Evolutionary conservation across 352 stramenopile species (phyloP).

Genomic region (Pythium rhizo-oryzae): DNA sequence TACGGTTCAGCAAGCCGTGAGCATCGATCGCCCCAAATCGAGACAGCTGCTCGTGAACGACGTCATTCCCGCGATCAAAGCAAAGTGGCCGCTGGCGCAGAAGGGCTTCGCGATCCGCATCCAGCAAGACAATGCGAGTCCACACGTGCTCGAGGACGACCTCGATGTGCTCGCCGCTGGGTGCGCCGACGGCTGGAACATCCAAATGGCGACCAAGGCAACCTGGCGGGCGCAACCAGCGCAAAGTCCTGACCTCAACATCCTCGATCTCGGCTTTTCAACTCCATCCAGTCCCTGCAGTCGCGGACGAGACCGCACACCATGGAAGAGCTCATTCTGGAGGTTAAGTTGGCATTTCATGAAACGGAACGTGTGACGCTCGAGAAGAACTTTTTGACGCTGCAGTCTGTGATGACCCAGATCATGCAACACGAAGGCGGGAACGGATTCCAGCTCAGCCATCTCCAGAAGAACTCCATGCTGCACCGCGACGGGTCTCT

Average conservation of each 20-base stretch:
- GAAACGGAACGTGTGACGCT: constrained; percentile 2
- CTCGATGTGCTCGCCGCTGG: not conserved
- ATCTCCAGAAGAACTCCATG: constrained; percentile 11
- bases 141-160: constrained; percentile 13
- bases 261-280: constrained; percentile 32
- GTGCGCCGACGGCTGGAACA: too few species aligned
- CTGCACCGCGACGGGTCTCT: not conserved
- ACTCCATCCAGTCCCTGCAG: constrained; percentile 24
- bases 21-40: not conserved
- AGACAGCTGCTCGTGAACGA: constrained; percentile 8
- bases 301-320: constrained; percentile 4
- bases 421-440: constrained; percentile 6
- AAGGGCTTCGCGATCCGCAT: constrained; percentile 9
- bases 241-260: constrained; percentile 26
- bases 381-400: constrained; percentile 15
- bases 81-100: constrained; percentile 14
- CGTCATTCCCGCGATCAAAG: constrained; percentile 19
- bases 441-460: constrained; percentile 7
- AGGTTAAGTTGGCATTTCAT: constrained; percentile 2
- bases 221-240: constrained; percentile 20
- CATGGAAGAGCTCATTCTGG: constrained; percentile 18
- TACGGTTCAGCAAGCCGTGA: not conserved
- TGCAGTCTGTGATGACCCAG: constrained; percentile 12
- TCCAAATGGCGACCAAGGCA: too few species aligned
- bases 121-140: constrained; percentile 25